Conservation (phyloP, 805 yeast species). For the Saccharomycopsis olivae region DNA sequence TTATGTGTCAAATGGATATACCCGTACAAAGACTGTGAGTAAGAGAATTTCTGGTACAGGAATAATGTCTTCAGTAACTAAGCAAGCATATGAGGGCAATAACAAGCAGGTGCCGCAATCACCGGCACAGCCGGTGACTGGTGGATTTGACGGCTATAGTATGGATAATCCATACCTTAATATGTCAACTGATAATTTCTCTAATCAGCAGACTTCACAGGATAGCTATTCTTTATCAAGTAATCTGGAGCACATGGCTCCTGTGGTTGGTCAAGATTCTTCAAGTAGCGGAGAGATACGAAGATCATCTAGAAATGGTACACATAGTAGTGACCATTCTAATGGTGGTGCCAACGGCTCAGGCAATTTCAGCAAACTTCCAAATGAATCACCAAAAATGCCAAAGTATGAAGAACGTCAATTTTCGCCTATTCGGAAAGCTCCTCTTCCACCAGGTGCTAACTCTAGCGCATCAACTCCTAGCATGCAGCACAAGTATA, state of each 20-base stretch:
- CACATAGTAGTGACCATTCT: background rate
- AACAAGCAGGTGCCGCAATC: background rate
- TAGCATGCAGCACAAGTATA: background rate
- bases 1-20: no score
- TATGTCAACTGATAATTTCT: constrained; percentile 12
- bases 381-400: background rate
- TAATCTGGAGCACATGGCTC: constrained; percentile 2
- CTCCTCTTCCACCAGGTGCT: constrained; percentile 52
- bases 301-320: background rate
- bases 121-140: background rate
- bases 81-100: background rate
- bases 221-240: constrained; percentile 3
- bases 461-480: no score
- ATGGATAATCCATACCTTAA: constrained; percentile 19
- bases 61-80: background rate
- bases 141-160: constrained; percentile 2
- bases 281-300: background rate
- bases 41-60: constrained; percentile 1
- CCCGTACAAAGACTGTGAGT: no score
- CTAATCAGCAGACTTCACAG: background rate
- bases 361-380: no score
- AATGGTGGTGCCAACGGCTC: no score
- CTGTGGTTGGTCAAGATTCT: background rate
- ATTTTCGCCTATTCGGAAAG: constrained; percentile 60
- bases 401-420: constrained; percentile 20